Evolutionary conservation across 2,329 filamentous ascomycete genomes (phyloP).

Genomic region (Sporothrix schenckii): DNA sequence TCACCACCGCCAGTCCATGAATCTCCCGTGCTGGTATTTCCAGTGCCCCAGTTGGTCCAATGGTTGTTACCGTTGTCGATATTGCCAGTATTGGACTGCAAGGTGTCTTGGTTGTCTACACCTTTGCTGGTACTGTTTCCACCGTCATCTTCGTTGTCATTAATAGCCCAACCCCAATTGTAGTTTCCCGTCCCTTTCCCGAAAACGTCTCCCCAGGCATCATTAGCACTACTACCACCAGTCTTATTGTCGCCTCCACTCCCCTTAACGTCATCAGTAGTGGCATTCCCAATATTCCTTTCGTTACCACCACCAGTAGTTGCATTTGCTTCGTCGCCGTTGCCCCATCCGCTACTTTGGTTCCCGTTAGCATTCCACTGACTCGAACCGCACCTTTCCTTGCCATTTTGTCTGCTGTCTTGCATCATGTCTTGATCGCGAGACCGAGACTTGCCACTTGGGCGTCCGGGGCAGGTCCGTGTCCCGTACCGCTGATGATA

Average conservation of each 20-base stretch:
- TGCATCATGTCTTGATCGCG: neutral
- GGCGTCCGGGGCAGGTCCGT: neutral
- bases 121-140: neutral
- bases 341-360: neutral
- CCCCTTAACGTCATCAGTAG: neutral
- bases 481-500: neutral
- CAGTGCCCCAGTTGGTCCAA: neutral
- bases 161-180: neutral
- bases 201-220: neutral
- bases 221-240: neutral
- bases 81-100: neutral
- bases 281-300: neutral
- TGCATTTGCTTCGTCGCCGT: neutral
- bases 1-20: neutral
- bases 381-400: neutral
- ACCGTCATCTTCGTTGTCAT: neutral
- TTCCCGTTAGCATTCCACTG: neutral
- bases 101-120: neutral
- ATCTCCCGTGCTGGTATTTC: slow-evolving; percentile 4
- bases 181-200: neutral
- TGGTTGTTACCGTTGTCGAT: slow-evolving; percentile 4
- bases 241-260: neutral
- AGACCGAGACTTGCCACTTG: neutral
- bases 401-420: neutral
- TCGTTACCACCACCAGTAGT: neutral